Conservation (phyloP, 371 early-diverging fungal species). For the Mortierella polycephala region DNA sequence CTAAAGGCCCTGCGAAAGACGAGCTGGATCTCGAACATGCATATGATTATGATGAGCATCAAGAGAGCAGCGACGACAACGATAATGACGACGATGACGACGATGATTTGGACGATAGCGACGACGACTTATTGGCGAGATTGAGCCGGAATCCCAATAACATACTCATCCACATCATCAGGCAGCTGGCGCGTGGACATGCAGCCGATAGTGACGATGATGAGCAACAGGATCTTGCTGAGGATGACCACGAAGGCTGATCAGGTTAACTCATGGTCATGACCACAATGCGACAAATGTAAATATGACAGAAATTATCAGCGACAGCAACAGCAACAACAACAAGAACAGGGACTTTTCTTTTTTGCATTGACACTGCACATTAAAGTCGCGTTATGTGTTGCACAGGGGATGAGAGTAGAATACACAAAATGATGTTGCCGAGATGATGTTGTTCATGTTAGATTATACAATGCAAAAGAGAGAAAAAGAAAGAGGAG, state of each 20-base stretch:
- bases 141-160: neutral
- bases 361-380: neutral
- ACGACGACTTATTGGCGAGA: conserved; percentile 2
- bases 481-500: conserved; percentile 1
- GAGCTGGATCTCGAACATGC: conserved; percentile 24
- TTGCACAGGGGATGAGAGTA: neutral
- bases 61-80: conserved; percentile 4
- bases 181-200: conserved; percentile 3
- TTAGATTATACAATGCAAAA: conserved; percentile 8
- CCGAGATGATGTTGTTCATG: conserved; percentile 1
- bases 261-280: neutral
- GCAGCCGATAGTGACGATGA: neutral
- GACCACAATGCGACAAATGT: neutral
- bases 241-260: neutral
- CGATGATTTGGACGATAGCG: conserved; percentile 11
- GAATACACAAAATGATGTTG: conserved; percentile 3
- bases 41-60: conserved; percentile 3
- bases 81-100: conserved; percentile 20
- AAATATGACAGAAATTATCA: neutral
- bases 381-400: neutral
- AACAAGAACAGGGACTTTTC: neutral
- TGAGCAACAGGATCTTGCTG: neutral
- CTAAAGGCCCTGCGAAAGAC: neutral
- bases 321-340: neutral
- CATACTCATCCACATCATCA: conserved; percentile 13